A percentile compares a stretch with the other conserved stretches of the same genome.
Evolutionary conservation across 495 filamentous ascomycete genomes (phyloP).

Genomic region (Penicillium arizonense): DNA sequence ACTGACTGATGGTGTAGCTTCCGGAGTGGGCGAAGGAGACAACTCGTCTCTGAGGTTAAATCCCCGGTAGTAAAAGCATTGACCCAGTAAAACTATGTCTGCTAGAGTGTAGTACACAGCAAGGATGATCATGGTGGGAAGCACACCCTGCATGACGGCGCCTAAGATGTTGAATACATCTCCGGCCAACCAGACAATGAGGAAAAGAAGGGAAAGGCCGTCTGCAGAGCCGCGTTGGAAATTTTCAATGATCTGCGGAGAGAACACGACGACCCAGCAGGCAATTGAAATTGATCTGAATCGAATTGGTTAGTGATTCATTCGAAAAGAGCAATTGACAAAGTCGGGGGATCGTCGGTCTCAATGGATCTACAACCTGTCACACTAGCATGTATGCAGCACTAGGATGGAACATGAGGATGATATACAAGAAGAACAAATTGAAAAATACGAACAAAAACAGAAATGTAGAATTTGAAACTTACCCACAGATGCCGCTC

Average conservation of each 20-base stretch:
- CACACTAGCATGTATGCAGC: background rate
- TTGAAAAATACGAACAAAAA: background rate
- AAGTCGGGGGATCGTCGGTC: slow-evolving; percentile 4
- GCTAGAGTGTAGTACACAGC: slow-evolving; percentile 95
- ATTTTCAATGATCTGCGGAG: slow-evolving; percentile 94
- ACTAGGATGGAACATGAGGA: background rate
- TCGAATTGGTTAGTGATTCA: slow-evolving; percentile 1
- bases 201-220: slow-evolving; percentile 84
- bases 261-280: slow-evolving; percentile 97
- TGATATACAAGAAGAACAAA: background rate
- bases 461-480: slow-evolving; percentile 3
- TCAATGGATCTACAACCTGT: background rate
- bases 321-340: background rate
- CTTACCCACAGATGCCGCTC: slow-evolving; percentile 83
- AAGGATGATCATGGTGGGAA: slow-evolving; percentile 95
- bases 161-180: slow-evolving; percentile 98
- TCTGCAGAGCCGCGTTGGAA: slow-evolving; percentile 85
- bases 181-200: slow-evolving; percentile 85
- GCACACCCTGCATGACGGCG: slow-evolving; percentile 85
- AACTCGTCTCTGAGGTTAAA: slow-evolving; percentile 65
- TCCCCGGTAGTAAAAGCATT: slow-evolving; percentile 93
- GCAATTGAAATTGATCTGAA: slow-evolving; percentile 90
- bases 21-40: slow-evolving; percentile 21
- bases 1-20: slow-evolving; percentile 2
- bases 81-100: slow-evolving; percentile 80